Evolutionary conservation across 345 rosid species (phyloP).

Genomic region (Hibiscus mutabilis): DNA sequence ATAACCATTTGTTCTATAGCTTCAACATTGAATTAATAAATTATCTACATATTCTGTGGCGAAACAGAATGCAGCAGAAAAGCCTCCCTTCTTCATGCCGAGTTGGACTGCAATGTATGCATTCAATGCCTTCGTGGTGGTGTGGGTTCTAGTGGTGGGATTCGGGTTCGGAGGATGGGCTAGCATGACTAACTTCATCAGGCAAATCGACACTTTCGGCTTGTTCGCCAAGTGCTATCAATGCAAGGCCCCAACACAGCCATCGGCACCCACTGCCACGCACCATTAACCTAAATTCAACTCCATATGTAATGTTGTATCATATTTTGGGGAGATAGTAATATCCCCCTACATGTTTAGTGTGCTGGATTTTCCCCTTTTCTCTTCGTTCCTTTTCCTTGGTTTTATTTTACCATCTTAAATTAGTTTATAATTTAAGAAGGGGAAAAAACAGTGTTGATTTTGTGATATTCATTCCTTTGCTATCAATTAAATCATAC

Average conservation of each 20-base stretch:
- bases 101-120: slow-evolving; percentile 94
- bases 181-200: slow-evolving; percentile 80
- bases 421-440: slow-evolving; percentile 30
- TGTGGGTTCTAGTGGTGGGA: slow-evolving; percentile 84
- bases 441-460: slow-evolving; percentile 28
- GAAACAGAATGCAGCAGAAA: slow-evolving; percentile 88
- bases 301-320: slow-evolving; percentile 37
- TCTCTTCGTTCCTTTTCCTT: background rate
- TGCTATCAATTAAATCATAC: slow-evolving; percentile 27
- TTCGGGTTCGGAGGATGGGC: slow-evolving; percentile 99
- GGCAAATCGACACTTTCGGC: slow-evolving; percentile 83
- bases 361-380: slow-evolving; percentile 38
- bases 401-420: slow-evolving; percentile 4
- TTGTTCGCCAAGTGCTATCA: slow-evolving; percentile 98
- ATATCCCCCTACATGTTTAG: slow-evolving; percentile 41
- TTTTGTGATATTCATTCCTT: slow-evolving; percentile 43
- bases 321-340: slow-evolving; percentile 43
- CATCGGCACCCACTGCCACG: slow-evolving; percentile 24
- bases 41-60: background rate
- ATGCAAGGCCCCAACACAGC: slow-evolving; percentile 66
- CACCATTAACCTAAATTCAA: slow-evolving; percentile 27
- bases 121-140: slow-evolving; percentile 58
- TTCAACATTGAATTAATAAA: background rate
- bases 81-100: slow-evolving; percentile 75
- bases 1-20: background rate